Percentiles rank a stretch among this genome's conserved stretches.
Evolutionary conservation across 2,329 filamentous ascomycete genomes (phyloP).

Genomic region (Alternaria panax): DNA sequence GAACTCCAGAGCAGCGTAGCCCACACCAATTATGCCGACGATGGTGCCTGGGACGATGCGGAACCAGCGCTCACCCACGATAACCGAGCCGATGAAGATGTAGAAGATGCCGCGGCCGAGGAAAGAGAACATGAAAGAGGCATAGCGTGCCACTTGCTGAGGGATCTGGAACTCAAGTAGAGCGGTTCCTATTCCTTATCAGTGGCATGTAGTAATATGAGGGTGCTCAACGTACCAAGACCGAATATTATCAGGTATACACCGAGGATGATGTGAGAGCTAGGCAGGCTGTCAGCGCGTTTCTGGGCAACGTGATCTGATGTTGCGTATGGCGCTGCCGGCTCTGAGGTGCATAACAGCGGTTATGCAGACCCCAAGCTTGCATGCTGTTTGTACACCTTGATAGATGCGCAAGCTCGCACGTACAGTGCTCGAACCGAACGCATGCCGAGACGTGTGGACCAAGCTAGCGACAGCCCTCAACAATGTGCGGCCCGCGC

Average conservation of each 20-base stretch:
- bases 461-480: neutral
- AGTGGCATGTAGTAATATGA: slow-evolving; percentile 9
- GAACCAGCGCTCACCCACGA: slow-evolving; percentile 72
- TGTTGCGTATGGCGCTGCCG: neutral
- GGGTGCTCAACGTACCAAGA: slow-evolving; percentile 65
- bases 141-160: slow-evolving; percentile 89
- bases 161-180: slow-evolving; percentile 88
- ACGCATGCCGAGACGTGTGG: neutral
- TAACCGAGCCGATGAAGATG: slow-evolving; percentile 88
- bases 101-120: slow-evolving; percentile 96
- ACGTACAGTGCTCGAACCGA: neutral
- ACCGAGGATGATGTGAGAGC: slow-evolving; percentile 78
- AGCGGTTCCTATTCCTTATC: slow-evolving; percentile 64
- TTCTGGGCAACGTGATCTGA: neutral
- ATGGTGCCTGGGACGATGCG: slow-evolving; percentile 79
- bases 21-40: slow-evolving; percentile 79
- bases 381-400: neutral
- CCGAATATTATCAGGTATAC: slow-evolving; percentile 92
- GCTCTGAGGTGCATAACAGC: neutral
- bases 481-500: neutral
- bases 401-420: neutral
- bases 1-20: slow-evolving; percentile 66
- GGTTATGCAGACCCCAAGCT: neutral
- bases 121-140: slow-evolving; percentile 98
- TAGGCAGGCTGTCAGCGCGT: slow-evolving; percentile 48